Evolutionary conservation across 495 filamentous ascomycete genomes (phyloP).

Genomic region (Penicillium tannophilum): DNA sequence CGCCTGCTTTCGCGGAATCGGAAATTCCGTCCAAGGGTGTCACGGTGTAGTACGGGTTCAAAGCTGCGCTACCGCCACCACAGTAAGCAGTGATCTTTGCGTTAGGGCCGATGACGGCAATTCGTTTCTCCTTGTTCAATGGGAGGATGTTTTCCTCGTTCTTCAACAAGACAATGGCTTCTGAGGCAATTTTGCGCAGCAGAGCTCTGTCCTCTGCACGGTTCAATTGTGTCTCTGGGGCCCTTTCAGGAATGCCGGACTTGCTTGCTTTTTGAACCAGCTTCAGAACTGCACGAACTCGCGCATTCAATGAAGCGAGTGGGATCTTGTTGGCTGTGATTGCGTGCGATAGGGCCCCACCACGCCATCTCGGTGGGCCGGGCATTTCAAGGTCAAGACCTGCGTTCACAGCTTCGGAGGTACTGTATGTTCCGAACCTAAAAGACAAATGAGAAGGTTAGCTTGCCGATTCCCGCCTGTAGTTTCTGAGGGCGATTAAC

Average conservation of each 20-base stretch:
- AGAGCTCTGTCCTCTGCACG: slow-evolving; percentile 61
- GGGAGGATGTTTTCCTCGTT: slow-evolving; percentile 66
- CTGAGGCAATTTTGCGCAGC: slow-evolving; percentile 60
- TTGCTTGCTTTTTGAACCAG: slow-evolving; percentile 59
- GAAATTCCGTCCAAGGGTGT: slow-evolving; percentile 64
- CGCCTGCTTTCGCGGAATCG: slow-evolving; percentile 38
- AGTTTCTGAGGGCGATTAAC: slow-evolving; percentile 23
- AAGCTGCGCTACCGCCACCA: slow-evolving; percentile 73
- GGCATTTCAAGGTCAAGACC: slow-evolving; percentile 75
- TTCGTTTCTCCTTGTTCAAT: slow-evolving; percentile 54
- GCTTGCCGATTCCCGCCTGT: background rate
- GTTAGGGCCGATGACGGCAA: slow-evolving; percentile 81
- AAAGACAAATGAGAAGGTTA: background rate
- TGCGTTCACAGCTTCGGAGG: slow-evolving; percentile 59
- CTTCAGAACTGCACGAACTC: slow-evolving; percentile 58
- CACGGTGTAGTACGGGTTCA: slow-evolving; percentile 72
- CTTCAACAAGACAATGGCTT: slow-evolving; percentile 73
- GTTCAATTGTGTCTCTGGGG: slow-evolving; percentile 60
- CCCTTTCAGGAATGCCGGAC: slow-evolving; percentile 55
- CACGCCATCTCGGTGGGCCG: slow-evolving; percentile 61
- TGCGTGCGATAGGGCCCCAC: slow-evolving; percentile 53
- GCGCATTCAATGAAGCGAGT: slow-evolving; percentile 53
- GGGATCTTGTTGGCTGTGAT: slow-evolving; percentile 56
- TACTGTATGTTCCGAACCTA: slow-evolving; percentile 63
- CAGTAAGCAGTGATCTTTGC: slow-evolving; percentile 70